Base-by-base conservation (phyloP, 345 rosid genomes). In the Hibiscus trionum region DNA sequence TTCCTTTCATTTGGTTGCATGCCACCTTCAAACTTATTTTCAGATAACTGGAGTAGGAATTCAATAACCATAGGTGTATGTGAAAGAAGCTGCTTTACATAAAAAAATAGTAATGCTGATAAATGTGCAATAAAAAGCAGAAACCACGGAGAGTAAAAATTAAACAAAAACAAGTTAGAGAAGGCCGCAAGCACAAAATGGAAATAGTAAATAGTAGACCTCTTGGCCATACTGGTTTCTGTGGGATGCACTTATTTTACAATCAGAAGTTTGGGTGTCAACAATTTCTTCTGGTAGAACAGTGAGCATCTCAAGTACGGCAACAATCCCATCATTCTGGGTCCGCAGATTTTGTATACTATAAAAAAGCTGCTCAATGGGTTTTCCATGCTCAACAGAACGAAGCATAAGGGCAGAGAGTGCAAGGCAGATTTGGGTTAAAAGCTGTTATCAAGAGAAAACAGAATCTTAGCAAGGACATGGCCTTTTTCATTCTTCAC, bases 351-450 rank as follows among this genome's bases (percentile, higher is more conserved):
- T 87, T 85, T 78, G 90, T 4, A 91, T 91, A 74, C 93, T 90
- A 75, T 83, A 90, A 79, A 94, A 87, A 42, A 91, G 88, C 82
- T 90, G 88, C 73, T 90, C 91, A 75, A 94, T 86, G 33, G 97
- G 90, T 77, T 90, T 91, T 50, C 93, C 89, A 78, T 85, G 88
- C 85, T 83, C 91, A 70, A 75, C 86, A 39, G 95, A 84, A 46
- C 87, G 84, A 68, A 91, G 91, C 55, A 94, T 76, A 75, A 90
- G 91, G 72, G 96, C 87, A 52, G 95, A 88, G 71, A 94, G 93
- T 61, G 97, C 97, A 55, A 94, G 85, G 80, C 96, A 94, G 75
- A 94, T 88, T 86, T 94, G 98, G 56, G 97, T 94, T 82, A 91
- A 84, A 3, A 94, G 91, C 98, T 94, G 91, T 67, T 74, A 84